Conservation (phyloP, 805 yeast genomes). For the Teunomyces atbi region DNA sequence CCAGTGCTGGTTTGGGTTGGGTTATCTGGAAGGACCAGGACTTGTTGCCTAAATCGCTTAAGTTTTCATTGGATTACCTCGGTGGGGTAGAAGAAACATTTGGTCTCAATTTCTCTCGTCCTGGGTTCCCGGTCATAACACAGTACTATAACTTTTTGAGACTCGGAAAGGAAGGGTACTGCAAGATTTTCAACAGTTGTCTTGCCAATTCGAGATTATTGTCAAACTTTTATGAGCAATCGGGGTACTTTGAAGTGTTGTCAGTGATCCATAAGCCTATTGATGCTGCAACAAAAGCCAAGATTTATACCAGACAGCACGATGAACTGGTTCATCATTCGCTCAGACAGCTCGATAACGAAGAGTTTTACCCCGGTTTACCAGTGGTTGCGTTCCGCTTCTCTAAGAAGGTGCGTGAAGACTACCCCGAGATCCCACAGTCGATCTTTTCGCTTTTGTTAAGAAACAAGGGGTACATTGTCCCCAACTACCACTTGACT, state of each 20-base stretch:
- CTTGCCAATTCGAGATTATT: constrained; percentile 71
- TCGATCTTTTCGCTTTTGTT: constrained; percentile 66
- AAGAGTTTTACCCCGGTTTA: constrained; percentile 65
- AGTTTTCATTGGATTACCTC: constrained; percentile 76
- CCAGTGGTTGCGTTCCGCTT: constrained; percentile 89
- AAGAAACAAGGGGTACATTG: constrained; percentile 44
- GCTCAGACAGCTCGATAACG: constrained; percentile 29
- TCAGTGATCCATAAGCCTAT: constrained; percentile 71
- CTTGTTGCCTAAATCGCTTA: constrained; percentile 66
- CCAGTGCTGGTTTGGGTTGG: constrained; percentile 94
- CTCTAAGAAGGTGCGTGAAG: constrained; percentile 51
- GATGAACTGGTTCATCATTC: constrained; percentile 8
- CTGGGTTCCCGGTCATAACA: constrained; percentile 87
- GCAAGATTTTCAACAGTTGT: constrained; percentile 57
- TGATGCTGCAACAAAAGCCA: constrained; percentile 20
- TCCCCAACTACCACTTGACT: constrained; percentile 87
- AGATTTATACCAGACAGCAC: constrained; percentile 17
- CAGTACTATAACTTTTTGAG: constrained; percentile 81
- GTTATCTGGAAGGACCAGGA: constrained; percentile 70
- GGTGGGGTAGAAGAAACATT: constrained; percentile 89
- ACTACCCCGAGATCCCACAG: constrained; percentile 83
- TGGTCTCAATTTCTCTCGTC: constrained; percentile 85
- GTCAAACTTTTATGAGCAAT: constrained; percentile 59
- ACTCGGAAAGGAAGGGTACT: constrained; percentile 72
- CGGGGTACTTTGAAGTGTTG: constrained; percentile 67